A percentile compares a stretch with the other conserved stretches of the same genome.
Evolutionary conservation across 768 basidiomycete genomes (phyloP).

Genomic region (Termitomyces sp.): DNA sequence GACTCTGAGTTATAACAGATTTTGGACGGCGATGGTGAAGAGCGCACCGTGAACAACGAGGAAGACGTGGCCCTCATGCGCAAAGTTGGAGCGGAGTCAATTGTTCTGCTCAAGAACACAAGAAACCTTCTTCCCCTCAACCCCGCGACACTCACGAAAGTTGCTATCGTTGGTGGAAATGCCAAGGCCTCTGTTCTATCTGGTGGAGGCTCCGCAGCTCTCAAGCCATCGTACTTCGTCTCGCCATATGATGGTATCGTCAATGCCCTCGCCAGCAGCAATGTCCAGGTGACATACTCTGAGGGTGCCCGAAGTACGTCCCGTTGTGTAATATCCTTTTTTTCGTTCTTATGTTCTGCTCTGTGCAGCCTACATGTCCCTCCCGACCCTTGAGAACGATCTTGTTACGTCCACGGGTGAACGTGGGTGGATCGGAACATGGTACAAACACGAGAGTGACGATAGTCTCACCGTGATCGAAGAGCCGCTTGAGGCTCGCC

Average conservation of each 20-base stretch:
- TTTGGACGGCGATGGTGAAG: constrained; percentile 67
- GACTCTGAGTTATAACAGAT: constrained; percentile 32
- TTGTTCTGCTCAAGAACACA: constrained; percentile 77
- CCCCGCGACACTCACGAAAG: constrained; percentile 49
- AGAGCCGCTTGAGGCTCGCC: constrained; percentile 36
- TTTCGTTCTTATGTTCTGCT: not conserved
- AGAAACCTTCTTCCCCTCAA: constrained; percentile 49
- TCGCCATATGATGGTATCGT: constrained; percentile 77
- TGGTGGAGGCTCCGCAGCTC: constrained; percentile 70
- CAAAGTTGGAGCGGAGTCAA: constrained; percentile 61
- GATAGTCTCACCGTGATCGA: constrained; percentile 49
- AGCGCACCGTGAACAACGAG: constrained; percentile 58
- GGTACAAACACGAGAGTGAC: constrained; percentile 55
- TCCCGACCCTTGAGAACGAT: constrained; percentile 68
- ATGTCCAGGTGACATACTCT: constrained; percentile 56
- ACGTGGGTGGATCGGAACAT: constrained; percentile 64
- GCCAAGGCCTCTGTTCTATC: constrained; percentile 59
- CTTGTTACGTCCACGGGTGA: constrained; percentile 55
- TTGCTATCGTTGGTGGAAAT: constrained; percentile 75
- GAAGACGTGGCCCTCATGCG: constrained; percentile 64
- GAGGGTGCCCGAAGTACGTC: constrained; percentile 66
- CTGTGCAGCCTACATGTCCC: constrained; percentile 53
- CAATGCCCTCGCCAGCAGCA: constrained; percentile 41
- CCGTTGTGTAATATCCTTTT: not conserved
- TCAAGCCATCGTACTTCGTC: constrained; percentile 74